Evolutionary conservation across 176 grass and related monocot species (phyloP).

Genomic region (Carex scoparia): DNA sequence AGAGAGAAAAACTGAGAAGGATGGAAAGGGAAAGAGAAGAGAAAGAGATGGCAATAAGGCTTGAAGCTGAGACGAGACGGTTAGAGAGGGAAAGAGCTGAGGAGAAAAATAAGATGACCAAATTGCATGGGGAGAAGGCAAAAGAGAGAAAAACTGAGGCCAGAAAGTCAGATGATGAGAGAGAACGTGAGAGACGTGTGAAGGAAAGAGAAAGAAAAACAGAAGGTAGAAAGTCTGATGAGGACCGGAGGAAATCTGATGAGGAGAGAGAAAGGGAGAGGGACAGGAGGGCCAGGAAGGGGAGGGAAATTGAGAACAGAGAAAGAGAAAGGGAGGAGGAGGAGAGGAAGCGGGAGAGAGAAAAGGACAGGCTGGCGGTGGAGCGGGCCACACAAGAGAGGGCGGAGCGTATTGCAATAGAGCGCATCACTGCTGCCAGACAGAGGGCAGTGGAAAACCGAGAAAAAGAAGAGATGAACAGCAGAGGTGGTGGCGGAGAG

Average conservation of each 20-base stretch:
- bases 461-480: conserved; percentile 67
- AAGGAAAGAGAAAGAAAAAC: conserved; percentile 22
- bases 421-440: conserved; percentile 62
- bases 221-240: conserved; percentile 14
- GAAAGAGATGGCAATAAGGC: conserved; percentile 13
- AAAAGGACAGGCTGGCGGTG: conserved; percentile 85
- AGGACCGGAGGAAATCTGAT: conserved; percentile 24
- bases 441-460: conserved; percentile 61
- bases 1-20: conserved; percentile 13
- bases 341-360: conserved; percentile 68
- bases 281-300: conserved; percentile 7
- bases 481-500: conserved; percentile 54
- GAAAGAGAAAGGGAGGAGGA: conserved; percentile 29
- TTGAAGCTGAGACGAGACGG: neutral
- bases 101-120: conserved; percentile 17
- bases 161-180: conserved; percentile 25
- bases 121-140: conserved; percentile 8
- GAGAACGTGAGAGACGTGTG: conserved; percentile 5
- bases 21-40: conserved; percentile 17
- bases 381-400: conserved; percentile 72
- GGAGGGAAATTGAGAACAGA: conserved; percentile 12
- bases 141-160: conserved; percentile 20
- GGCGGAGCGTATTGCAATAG: conserved; percentile 72
- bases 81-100: conserved; percentile 13
- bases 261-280: conserved; percentile 23